Conservation (phyloP, 352 stramenopile species). For the Phytophthora hybrid region DNA sequence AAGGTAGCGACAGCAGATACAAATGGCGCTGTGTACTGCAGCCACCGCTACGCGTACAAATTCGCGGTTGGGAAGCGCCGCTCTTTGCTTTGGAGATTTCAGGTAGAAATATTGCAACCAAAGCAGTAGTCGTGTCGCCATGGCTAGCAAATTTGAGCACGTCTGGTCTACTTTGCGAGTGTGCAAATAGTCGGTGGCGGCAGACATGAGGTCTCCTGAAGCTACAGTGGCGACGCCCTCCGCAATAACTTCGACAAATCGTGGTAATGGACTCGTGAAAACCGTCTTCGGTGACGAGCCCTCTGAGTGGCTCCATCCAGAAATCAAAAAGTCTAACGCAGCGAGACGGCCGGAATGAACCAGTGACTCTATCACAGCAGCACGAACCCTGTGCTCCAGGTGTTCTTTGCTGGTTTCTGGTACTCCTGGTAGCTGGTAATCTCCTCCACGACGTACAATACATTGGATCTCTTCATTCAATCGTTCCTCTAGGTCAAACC, state of each 20-base stretch:
- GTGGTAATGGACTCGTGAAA: constrained; percentile 55
- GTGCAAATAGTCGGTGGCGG: constrained; percentile 60
- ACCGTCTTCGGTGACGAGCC: constrained; percentile 18
- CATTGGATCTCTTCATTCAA: constrained; percentile 65
- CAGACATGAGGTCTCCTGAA: constrained; percentile 62
- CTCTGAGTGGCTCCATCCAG: constrained; percentile 47
- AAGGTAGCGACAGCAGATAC: constrained; percentile 67
- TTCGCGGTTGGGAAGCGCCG: constrained; percentile 46
- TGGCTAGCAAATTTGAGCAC: constrained; percentile 65
- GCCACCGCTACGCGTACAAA: constrained; percentile 72
- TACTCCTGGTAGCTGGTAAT: constrained; percentile 46
- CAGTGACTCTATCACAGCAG: constrained; percentile 56
- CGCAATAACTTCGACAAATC: constrained; percentile 67
- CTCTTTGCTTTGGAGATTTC: constrained; percentile 47
- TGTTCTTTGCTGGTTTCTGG: constrained; percentile 56
- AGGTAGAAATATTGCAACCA: constrained; percentile 78
- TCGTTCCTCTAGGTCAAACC: constrained; percentile 56
- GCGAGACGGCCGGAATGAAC: constrained; percentile 56
- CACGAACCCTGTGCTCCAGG: constrained; percentile 46
- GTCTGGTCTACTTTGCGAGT: constrained; percentile 74
- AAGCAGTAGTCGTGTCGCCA: constrained; percentile 58
- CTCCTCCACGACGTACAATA: constrained; percentile 41
- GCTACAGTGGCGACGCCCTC: constrained; percentile 61
- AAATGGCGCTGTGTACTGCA: constrained; percentile 81
- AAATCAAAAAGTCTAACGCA: constrained; percentile 69